Percentiles rank a stretch among this genome's conserved stretches.
phyloP scores from a whole-genome alignment of 331 rosid genomes.

The Erythrophleum ivorense region DNA sequence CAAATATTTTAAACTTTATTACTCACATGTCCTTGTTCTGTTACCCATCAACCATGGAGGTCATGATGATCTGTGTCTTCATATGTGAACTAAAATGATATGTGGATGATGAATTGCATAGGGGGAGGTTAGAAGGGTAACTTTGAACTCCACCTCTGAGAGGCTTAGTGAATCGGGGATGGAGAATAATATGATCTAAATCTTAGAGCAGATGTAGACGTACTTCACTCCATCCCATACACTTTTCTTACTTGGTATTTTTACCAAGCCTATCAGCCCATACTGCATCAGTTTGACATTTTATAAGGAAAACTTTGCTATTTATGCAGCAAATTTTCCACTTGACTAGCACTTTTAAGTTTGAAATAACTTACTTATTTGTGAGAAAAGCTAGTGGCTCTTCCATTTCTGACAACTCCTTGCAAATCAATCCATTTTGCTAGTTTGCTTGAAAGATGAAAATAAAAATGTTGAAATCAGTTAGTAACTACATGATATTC shows the following conservation, averaged over 20 bases:
- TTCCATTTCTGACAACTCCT: neutral
- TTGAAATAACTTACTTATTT: constrained; percentile 9
- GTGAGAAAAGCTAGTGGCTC: neutral
- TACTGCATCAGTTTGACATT: neutral
- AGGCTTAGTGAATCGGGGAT: constrained; percentile 18
- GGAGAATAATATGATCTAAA: constrained; percentile 11
- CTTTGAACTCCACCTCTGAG: neutral
- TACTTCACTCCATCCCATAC: neutral
- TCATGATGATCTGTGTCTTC: constrained; percentile 23
- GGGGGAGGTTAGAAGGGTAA: neutral
- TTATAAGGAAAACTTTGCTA: constrained; percentile 21
- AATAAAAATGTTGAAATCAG: neutral
- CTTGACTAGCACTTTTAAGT: constrained; percentile 15
- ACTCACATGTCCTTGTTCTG: constrained; percentile 14
- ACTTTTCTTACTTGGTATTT: neutral
- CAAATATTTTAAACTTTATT: constrained; percentile 17
- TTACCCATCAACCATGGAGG: constrained; percentile 33
- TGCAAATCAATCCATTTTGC: neutral
- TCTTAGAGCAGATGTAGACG: constrained; percentile 13
- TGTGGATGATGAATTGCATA: neutral
- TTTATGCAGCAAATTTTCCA: constrained; percentile 8
- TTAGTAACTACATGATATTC: neutral
- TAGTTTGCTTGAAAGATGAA: neutral
- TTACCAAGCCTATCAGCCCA: neutral
- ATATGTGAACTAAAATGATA: constrained; percentile 21